Base-by-base conservation (phyloP, 345 rosid genomes). In the Gossypium thurberi region DNA sequence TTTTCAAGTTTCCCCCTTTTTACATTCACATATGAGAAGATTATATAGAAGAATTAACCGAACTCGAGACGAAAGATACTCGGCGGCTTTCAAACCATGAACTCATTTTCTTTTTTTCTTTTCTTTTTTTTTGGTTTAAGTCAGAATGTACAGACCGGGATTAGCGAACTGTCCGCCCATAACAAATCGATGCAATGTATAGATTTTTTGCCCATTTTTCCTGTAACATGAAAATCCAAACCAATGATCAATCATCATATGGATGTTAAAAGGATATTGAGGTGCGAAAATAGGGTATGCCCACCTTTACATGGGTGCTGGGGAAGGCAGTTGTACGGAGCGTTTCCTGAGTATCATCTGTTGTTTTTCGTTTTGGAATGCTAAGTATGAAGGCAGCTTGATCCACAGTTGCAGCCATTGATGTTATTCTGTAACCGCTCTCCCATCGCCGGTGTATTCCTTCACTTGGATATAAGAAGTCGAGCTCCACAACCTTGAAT, bases 391-490 rank as follows among this genome's bases (percentile, higher is more conserved):
- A 89, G 69, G 98, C 97, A 23, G 97, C 92, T 82, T 94, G 98
- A 76, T 94, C 98, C 14, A 89, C 82, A 21, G 97, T 90, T 3
- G 97, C 97, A 60, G 98, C 98, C 95, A 90, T 87, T 46, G 97
- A 84, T 68, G 98, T 94, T 83, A 94, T 88, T 76, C 98, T 89
- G 83, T 81, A 94, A 60, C 98, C 97, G 77, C 70, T 84, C 83
- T 92, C 98, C 98, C 97, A 94, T 66, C 97, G 84, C 58, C 92
- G 75, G 83, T 92, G 97, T 74, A 92, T 92, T 66, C 98, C 97
- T 79, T 94, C 98, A 65, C 98, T 92, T 6, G 98, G 97, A 75
- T 92, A 94, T 73, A 92, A 79, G 78, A 94, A 92, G 86, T 94
- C 98, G 23, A 92, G 95, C 82, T 94, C 98, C 77, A 90, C 97